Evolutionary conservation across 2,329 filamentous ascomycete species (phyloP).

Genomic region (Periconia sp.): DNA sequence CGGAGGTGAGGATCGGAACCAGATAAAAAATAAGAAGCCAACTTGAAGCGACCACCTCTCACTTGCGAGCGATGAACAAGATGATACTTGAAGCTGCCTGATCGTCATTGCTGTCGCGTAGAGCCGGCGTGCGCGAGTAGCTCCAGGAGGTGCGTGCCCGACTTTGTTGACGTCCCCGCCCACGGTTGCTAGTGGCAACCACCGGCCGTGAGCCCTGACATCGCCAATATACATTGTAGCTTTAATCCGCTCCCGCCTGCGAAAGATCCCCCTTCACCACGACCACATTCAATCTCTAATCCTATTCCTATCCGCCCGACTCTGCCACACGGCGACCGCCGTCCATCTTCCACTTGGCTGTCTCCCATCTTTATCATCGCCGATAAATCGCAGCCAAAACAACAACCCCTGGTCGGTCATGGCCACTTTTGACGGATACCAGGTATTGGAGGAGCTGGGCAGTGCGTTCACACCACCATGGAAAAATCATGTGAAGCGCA

Average conservation of each 20-base stretch:
- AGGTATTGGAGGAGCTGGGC: slow-evolving; percentile 93
- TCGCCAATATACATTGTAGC: neutral
- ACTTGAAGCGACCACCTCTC: neutral
- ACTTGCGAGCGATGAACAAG: too few relatives aligned
- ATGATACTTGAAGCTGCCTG: neutral
- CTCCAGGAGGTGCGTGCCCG: slow-evolving; percentile 21
- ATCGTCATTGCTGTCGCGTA: neutral
- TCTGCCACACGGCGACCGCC: slow-evolving; percentile 24
- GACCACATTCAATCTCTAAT: slow-evolving; percentile 18
- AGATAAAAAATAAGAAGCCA: neutral
- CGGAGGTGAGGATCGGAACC: too few relatives aligned
- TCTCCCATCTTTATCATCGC: slow-evolving; percentile 17
- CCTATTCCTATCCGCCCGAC: slow-evolving; percentile 32
- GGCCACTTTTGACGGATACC: slow-evolving; percentile 72
- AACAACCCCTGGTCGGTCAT: slow-evolving; percentile 51
- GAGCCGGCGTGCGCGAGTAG: slow-evolving; percentile 10
- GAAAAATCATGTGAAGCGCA: neutral
- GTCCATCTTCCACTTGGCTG: slow-evolving; percentile 27
- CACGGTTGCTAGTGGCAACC: slow-evolving; percentile 30
- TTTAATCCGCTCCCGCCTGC: neutral
- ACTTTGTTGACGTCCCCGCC: slow-evolving; percentile 24
- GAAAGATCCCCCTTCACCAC: slow-evolving; percentile 15
- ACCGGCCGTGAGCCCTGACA: neutral
- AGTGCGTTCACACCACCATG: slow-evolving; percentile 59
- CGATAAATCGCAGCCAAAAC: slow-evolving; percentile 11